phyloP scores from a whole-genome alignment of 345 rosid species.

The Mercurialis annua region DNA sequence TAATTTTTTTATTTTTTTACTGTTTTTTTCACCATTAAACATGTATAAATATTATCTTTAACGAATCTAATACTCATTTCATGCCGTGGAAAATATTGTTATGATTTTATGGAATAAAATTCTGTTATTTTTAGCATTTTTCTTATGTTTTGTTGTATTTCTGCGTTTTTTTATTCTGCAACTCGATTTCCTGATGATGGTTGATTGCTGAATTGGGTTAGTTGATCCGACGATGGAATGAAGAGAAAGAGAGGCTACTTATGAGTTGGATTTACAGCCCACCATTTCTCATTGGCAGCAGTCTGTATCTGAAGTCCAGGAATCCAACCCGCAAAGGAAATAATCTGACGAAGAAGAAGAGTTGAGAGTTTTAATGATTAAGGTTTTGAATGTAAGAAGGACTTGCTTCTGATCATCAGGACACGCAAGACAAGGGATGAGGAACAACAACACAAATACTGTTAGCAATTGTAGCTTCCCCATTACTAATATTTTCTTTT shows the following conservation, averaged over 20 bases:
- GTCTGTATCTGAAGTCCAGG: slow-evolving; percentile 31
- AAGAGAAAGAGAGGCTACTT: slow-evolving; percentile 23
- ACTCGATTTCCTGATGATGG: too few relatives aligned
- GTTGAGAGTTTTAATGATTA: slow-evolving; percentile 3
- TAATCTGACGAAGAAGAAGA: slow-evolving; percentile 14
- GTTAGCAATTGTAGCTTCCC: too few relatives aligned
- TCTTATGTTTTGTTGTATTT: too few relatives aligned
- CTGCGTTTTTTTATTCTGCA: too few relatives aligned
- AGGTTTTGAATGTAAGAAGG: slow-evolving; percentile 35
- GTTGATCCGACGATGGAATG: slow-evolving; percentile 7
- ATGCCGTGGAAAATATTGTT: too few relatives aligned
- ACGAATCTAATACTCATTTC: too few relatives aligned
- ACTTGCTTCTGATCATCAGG: slow-evolving; percentile 30
- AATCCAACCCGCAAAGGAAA: slow-evolving; percentile 17
- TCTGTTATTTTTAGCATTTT: too few relatives aligned
- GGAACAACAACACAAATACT: slow-evolving; percentile 10
- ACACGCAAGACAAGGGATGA: slow-evolving; percentile 23
- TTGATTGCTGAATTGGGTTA: background rate
- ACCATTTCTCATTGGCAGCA: slow-evolving; percentile 37
- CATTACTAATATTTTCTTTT: too few relatives aligned
- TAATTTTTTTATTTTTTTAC: too few relatives aligned
- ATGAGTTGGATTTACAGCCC: slow-evolving; percentile 11
- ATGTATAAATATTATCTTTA: too few relatives aligned
- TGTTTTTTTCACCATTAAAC: too few relatives aligned
- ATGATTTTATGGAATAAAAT: too few relatives aligned